phyloP scores from a whole-genome alignment of 1,284 basidiomycete species.

The Leccinum solheimii region DNA sequence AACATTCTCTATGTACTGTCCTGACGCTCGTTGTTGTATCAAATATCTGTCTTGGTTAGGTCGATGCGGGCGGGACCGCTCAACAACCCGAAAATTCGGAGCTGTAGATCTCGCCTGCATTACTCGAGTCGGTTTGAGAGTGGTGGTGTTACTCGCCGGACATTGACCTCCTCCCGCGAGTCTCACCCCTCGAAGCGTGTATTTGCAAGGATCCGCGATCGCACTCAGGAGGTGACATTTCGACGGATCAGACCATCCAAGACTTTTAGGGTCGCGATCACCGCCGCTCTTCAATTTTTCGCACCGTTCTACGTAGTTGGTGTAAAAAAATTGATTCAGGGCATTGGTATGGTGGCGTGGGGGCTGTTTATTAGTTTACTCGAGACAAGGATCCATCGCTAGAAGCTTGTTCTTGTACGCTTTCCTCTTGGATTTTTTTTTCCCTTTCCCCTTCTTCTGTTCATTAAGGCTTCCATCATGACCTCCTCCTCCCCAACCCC shows the following conservation, averaged over 20 bases:
- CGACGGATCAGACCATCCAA: not conserved
- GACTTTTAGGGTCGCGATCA: slow-evolving; percentile 10
- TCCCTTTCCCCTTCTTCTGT: not conserved
- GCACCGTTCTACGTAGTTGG: too few species aligned
- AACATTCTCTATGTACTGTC: slow-evolving; percentile 8
- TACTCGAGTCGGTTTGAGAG: not conserved
- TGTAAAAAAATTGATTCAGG: slow-evolving; percentile 8
- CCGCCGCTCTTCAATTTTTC: slow-evolving; percentile 9
- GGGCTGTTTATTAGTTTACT: slow-evolving; percentile 20
- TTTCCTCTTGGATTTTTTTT: slow-evolving; percentile 10
- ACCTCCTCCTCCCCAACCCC: slow-evolving; percentile 65
- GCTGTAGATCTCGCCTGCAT: not conserved
- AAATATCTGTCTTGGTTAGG: not conserved
- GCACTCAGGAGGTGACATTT: slow-evolving; percentile 1
- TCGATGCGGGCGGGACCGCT: not conserved
- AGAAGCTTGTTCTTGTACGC: slow-evolving; percentile 15
- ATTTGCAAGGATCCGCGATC: slow-evolving; percentile 15
- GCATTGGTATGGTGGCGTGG: slow-evolving; percentile 33
- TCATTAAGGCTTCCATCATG: slow-evolving; percentile 49
- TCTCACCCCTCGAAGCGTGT: not conserved
- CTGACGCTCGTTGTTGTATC: slow-evolving; percentile 11
- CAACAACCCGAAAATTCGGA: too few species aligned
- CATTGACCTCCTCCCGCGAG: not conserved
- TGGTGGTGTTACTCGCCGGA: not conserved
- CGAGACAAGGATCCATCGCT: slow-evolving; percentile 15